A percentile compares a stretch with the other conserved stretches of the same genome.
Evolutionary conservation across 2,329 filamentous ascomycete species (phyloP).

Genomic region (Chalaropsis ovoidea): DNA sequence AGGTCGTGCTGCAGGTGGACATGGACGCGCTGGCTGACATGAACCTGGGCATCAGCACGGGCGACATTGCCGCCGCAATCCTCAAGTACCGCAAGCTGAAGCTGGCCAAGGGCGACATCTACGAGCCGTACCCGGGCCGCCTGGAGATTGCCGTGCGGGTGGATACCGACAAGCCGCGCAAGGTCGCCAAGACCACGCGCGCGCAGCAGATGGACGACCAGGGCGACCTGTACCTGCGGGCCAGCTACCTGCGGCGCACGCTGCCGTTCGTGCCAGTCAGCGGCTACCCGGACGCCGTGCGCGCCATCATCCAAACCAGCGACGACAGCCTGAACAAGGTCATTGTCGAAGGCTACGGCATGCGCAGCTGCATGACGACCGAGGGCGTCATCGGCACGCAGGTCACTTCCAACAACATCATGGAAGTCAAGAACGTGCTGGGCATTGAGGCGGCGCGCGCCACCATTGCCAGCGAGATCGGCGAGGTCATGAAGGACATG

Average conservation of each 20-base stretch:
- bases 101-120: slow-evolving; percentile 55
- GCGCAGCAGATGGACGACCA: slow-evolving; percentile 34
- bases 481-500: slow-evolving; percentile 84
- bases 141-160: slow-evolving; percentile 65
- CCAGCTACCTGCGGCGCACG: slow-evolving; percentile 74
- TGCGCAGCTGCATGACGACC: slow-evolving; percentile 83
- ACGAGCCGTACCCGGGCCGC: slow-evolving; percentile 45
- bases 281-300: slow-evolving; percentile 73
- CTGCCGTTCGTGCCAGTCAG: slow-evolving; percentile 79
- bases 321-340: slow-evolving; percentile 60
- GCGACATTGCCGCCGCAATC: slow-evolving; percentile 68
- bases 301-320: slow-evolving; percentile 80
- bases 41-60: slow-evolving; percentile 65
- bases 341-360: slow-evolving; percentile 88
- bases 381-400: slow-evolving; percentile 73
- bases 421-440: slow-evolving; percentile 77
- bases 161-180: slow-evolving; percentile 42
- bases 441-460: slow-evolving; percentile 89
- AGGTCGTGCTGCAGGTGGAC: slow-evolving; percentile 73
- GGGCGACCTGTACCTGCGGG: slow-evolving; percentile 54
- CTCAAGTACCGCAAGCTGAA: slow-evolving; percentile 74
- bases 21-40: slow-evolving; percentile 66
- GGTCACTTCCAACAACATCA: slow-evolving; percentile 72
- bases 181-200: slow-evolving; percentile 39
- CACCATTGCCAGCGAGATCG: slow-evolving; percentile 84